phyloP scores from a whole-genome alignment of 2,329 filamentous ascomycete genomes.

The Fusarium abutilonis region DNA sequence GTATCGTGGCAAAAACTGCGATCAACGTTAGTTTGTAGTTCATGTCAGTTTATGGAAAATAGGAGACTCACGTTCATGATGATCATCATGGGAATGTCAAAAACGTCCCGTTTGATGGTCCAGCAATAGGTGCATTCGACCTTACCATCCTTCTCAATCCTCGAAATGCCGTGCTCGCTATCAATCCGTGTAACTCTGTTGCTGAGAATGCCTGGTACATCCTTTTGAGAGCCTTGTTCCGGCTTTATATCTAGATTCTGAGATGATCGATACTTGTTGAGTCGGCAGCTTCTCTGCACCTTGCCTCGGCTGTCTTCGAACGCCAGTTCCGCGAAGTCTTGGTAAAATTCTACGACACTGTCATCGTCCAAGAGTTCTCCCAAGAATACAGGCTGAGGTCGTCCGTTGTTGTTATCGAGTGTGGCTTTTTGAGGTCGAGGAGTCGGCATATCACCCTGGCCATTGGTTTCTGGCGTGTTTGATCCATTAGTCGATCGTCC shows the following conservation, averaged over 20 bases:
- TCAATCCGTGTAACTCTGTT: conserved; percentile 70
- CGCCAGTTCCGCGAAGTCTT: conserved; percentile 91
- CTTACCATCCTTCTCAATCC: conserved; percentile 86
- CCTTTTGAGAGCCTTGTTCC: conserved; percentile 58
- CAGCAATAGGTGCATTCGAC: conserved; percentile 96
- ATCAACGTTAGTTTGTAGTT: not conserved
- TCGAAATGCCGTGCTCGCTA: conserved; percentile 81
- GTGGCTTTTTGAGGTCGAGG: conserved; percentile 61
- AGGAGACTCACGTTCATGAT: conserved; percentile 88
- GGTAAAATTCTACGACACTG: conserved; percentile 92
- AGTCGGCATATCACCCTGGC: conserved; percentile 57
- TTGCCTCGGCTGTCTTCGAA: conserved; percentile 91
- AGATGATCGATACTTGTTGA: conserved; percentile 89
- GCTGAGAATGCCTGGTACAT: conserved; percentile 61
- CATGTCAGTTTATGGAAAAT: not conserved
- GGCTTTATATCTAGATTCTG: conserved; percentile 60
- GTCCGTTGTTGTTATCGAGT: conserved; percentile 57
- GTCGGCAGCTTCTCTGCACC: conserved; percentile 82
- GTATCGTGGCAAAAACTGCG: conserved; percentile 68
- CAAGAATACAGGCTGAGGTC: conserved; percentile 83
- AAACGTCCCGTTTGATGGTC: conserved; percentile 96
- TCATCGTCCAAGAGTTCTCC: conserved; percentile 94
- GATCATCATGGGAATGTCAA: conserved; percentile 98
- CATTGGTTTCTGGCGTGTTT: conserved; percentile 50
- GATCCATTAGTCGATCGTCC: conserved; percentile 53